Base-by-base conservation (phyloP, 805 yeast species). In the Kluyveromyces starmeri region DNA sequence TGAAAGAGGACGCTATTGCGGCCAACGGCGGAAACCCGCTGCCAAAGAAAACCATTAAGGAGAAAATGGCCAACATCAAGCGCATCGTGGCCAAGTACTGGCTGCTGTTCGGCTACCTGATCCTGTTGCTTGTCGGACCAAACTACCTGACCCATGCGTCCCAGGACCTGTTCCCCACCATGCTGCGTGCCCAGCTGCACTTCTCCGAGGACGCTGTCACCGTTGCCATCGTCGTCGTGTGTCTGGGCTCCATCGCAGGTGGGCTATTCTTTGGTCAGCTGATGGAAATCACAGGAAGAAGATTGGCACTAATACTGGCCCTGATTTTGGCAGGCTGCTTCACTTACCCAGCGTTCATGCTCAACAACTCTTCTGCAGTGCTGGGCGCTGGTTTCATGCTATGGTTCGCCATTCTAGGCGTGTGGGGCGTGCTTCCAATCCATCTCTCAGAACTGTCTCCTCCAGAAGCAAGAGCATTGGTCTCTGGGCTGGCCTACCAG, bases 81-180 rank as follows among this genome's bases (percentile, higher is more conserved):
- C 39, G 36, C 28, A 65, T 69, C 1, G 29, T 71, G 35, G 64
- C 55, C 44, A 52, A 58, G 17, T 73, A 80, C 51, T 80, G 85
- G 86, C 64, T 78, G 34, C 59, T 73, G 41, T 61, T 74, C 41
- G 48, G 70, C 28, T 80, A 76, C 54, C 56, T 72, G 43, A 70
- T 81, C 25, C 49, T 79, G 9, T 58, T 77, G 51, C 70, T 78
- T 78, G 68, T 81, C 13, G 82, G 79, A 13, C 73, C 77, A 65
- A 79, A 78, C 57, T 80, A 78, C 60, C 68, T 71, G 61, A 70
- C 83, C 7, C 89, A 80, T 46, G 84, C 83, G 1, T 73, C 84
- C 5, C 86, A 80, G 58, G 89, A 80, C 53, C 59, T 80, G 50
- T 76, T 69, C 55, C 83, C 85, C 24, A 75, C 83, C 1, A 62